Evolutionary conservation across 2,329 filamentous ascomycete species (phyloP).

Genomic region (Talaromyces funiculosus): DNA sequence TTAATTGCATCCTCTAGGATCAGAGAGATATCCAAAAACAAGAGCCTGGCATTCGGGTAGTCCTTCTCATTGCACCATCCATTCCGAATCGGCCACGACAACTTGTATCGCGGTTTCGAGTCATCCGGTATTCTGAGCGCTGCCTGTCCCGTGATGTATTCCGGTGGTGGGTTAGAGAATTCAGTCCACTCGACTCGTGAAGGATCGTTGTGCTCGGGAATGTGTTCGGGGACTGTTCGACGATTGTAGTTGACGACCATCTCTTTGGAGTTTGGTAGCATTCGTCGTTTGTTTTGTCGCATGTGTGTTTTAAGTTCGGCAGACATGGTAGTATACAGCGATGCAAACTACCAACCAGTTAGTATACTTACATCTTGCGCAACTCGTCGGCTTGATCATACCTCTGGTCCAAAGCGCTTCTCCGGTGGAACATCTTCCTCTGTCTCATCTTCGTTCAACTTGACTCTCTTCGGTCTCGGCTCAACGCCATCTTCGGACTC

Average conservation of each 20-base stretch:
- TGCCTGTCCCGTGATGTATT: conserved; percentile 74
- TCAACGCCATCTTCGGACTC: conserved; percentile 76
- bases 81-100: conserved; percentile 84
- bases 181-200: conserved; percentile 95
- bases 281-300: conserved; percentile 88
- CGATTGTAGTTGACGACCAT: conserved; percentile 92
- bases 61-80: conserved; percentile 89
- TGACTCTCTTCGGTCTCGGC: conserved; percentile 64
- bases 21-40: conserved; percentile 81
- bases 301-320: conserved; percentile 84
- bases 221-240: conserved; percentile 73
- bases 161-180: conserved; percentile 59
- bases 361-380: background rate
- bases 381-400: conserved; percentile 37
- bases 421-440: conserved; percentile 51
- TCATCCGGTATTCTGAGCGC: conserved; percentile 84
- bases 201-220: conserved; percentile 91
- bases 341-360: conserved; percentile 45
- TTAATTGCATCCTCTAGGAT: conserved; percentile 82
- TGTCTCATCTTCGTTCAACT: conserved; percentile 48
- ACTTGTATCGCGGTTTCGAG: conserved; percentile 80
- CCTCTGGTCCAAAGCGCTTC: conserved; percentile 81
- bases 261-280: conserved; percentile 95
- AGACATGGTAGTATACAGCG: conserved; percentile 71
- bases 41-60: conserved; percentile 70